These are phyloP conservation scores for Combretum micranthum DNA, from an alignment of 345 rosid species.

Conservation along the genomic window DNA sequence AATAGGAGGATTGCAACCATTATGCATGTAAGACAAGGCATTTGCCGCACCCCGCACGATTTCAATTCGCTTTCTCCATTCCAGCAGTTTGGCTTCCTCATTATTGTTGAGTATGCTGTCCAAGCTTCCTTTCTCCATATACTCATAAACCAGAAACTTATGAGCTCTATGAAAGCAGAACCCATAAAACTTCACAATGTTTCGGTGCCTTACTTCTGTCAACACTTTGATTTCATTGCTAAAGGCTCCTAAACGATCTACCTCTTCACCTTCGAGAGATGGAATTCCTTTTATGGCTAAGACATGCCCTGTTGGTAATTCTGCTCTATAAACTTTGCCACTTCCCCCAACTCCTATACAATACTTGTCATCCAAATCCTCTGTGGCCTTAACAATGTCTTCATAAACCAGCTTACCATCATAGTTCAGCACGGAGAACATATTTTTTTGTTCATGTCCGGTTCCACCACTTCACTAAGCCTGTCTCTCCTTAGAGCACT, in stretches of 20 bases:
- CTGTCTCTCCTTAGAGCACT: too few relatives aligned
- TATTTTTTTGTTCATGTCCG: background rate
- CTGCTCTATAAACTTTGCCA: background rate
- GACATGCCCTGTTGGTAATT: background rate
- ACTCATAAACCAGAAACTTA: background rate
- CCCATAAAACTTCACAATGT: background rate
- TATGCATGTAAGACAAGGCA: background rate
- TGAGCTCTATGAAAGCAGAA: constrained; percentile 3
- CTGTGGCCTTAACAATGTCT: constrained; percentile 3
- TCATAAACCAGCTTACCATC: background rate
- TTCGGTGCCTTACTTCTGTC: constrained; percentile 1
- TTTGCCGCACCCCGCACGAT: background rate
- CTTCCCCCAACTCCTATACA: background rate
- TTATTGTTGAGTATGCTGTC: background rate
- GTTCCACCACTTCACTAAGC: too few relatives aligned
- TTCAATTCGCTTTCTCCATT: background rate
- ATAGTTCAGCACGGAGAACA: constrained; percentile 5
- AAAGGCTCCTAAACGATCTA: background rate
- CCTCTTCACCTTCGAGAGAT: background rate
- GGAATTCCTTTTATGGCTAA: background rate
- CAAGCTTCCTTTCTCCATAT: constrained; percentile 3
- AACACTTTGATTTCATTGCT: background rate
- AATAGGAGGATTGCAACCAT: background rate
- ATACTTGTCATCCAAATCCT: background rate
- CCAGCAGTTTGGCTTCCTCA: background rate